Conservation (phyloP, 2,329 filamentous ascomycete species). For the Spiromastix sp. region DNA sequence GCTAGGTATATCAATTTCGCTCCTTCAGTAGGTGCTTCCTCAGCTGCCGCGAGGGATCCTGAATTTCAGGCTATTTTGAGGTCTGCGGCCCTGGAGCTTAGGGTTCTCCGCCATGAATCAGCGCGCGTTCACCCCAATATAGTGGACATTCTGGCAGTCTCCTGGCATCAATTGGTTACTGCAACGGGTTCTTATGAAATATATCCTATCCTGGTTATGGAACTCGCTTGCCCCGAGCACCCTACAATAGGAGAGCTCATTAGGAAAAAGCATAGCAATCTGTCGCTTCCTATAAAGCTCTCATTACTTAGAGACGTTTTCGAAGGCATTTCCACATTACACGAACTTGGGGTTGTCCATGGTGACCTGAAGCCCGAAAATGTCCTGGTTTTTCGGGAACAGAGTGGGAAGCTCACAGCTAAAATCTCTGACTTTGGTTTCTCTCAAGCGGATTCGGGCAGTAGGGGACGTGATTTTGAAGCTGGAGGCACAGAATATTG, state of each 20-base stretch:
- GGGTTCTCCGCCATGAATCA: conserved; percentile 1
- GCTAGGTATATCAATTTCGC: not conserved
- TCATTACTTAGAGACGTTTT: conserved; percentile 11
- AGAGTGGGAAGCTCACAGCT: conserved; percentile 14
- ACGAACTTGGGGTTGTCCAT: conserved; percentile 18
- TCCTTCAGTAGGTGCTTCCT: not conserved
- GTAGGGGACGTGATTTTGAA: not conserved
- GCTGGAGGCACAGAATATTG: conserved; percentile 3
- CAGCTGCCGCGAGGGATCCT: not conserved
- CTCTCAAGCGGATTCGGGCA: conserved; percentile 3
- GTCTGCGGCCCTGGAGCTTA: not conserved
- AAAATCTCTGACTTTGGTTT: conserved; percentile 23
- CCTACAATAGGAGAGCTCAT: conserved; percentile 2
- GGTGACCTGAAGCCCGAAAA: conserved; percentile 22
- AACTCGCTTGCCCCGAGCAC: conserved; percentile 3
- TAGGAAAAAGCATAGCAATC: not conserved
- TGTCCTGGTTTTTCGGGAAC: conserved; percentile 17
- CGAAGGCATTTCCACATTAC: conserved; percentile 17
- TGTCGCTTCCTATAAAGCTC: not conserved
- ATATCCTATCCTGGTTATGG: conserved; percentile 3
- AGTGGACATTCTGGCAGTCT: conserved; percentile 2
- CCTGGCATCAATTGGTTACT: not conserved
- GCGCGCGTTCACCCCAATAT: not conserved
- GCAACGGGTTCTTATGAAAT: not conserved
- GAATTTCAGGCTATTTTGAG: not conserved